phyloP scores from a whole-genome alignment of 1,139 yeast species.

The Geotrichum europaeum region DNA sequence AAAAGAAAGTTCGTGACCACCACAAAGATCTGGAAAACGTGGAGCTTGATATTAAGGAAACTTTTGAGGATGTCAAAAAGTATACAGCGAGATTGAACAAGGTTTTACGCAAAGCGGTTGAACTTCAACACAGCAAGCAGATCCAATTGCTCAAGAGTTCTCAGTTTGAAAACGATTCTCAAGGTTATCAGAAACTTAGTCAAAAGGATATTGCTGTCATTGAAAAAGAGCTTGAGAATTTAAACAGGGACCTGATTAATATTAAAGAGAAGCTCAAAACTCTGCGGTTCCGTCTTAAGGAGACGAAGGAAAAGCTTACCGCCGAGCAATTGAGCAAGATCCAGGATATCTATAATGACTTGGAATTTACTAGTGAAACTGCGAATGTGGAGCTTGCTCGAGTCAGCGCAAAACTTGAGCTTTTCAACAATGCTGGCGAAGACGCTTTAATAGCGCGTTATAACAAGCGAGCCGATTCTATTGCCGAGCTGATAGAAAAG shows the following conservation, averaged over 20 bases:
- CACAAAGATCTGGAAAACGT: not conserved
- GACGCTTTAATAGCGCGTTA: constrained; percentile 21
- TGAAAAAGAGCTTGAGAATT: constrained; percentile 19
- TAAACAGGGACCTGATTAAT: constrained; percentile 20
- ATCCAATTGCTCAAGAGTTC: not conserved
- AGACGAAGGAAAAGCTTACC: constrained; percentile 1
- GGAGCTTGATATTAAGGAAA: not conserved
- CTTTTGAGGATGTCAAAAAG: not conserved
- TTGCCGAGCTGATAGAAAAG: constrained; percentile 31
- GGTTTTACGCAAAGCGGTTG: not conserved
- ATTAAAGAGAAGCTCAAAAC: constrained; percentile 16
- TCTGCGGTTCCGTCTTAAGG: not conserved
- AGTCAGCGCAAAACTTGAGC: not conserved
- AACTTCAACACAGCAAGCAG: constrained; percentile 1
- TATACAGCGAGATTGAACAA: not conserved
- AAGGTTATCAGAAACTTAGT: constrained; percentile 9
- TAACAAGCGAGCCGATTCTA: constrained; percentile 26
- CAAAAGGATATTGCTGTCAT: constrained; percentile 21
- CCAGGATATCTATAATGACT: constrained; percentile 9
- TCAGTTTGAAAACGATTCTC: constrained; percentile 7
- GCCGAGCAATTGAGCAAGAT: constrained; percentile 8
- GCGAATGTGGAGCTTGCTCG: constrained; percentile 1
- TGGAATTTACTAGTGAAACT: constrained; percentile 7
- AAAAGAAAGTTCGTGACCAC: not conserved
- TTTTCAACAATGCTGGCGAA: not conserved